These are phyloP conservation scores for Globisporangium cystogenes DNA, from an alignment of 352 stramenopile genomes.

Conservation along the genomic window DNA sequence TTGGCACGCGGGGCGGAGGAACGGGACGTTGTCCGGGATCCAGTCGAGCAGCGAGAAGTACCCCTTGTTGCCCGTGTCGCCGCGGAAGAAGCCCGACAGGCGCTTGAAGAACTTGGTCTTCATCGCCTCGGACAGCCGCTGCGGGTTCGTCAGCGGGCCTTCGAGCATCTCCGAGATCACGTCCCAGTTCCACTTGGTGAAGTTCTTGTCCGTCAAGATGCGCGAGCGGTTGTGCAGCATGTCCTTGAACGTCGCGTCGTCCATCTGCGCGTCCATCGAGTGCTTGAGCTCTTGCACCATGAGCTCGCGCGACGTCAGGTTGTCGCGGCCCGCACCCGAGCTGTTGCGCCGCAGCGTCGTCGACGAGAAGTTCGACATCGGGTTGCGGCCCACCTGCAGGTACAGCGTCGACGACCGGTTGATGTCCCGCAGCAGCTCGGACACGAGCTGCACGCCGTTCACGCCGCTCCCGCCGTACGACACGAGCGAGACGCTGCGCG, in stretches of 20 bases:
- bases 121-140: constrained; percentile 85
- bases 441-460: constrained; percentile 85
- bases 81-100: constrained; percentile 88
- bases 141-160: constrained; percentile 79
- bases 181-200: constrained; percentile 90
- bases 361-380: constrained; percentile 19
- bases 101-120: constrained; percentile 93
- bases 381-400: constrained; percentile 15
- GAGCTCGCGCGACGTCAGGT: constrained; percentile 74
- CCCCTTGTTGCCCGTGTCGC: constrained; percentile 84
- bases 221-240: constrained; percentile 84
- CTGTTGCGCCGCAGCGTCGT: constrained; percentile 9
- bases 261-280: constrained; percentile 85
- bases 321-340: constrained; percentile 34
- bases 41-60: constrained; percentile 88
- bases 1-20: constrained; percentile 80
- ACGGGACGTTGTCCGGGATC: constrained; percentile 88
- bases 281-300: constrained; percentile 87
- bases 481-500: constrained; percentile 64
- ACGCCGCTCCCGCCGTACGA: constrained; percentile 78
- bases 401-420: constrained; percentile 71
- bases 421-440: constrained; percentile 81
- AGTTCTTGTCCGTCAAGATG: constrained; percentile 87
- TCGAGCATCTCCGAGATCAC: constrained; percentile 88
- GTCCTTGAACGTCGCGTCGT: constrained; percentile 86